phyloP scores from a whole-genome alignment of 75 land plant genomes.

The Cunninghamia lanceolata region DNA sequence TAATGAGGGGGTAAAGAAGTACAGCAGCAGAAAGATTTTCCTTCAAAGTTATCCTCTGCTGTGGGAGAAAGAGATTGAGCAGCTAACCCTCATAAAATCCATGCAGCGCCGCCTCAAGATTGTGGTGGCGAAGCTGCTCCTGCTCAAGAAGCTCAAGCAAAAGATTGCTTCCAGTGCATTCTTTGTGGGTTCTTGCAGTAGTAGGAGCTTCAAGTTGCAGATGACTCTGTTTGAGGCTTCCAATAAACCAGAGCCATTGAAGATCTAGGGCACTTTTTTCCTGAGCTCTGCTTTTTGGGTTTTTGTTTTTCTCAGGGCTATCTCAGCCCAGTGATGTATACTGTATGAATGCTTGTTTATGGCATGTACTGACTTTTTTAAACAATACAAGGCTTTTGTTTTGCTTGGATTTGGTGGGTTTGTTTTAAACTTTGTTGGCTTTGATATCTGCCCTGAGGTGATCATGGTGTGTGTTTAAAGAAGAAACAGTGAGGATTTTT shows the following conservation, averaged over 20 bases:
- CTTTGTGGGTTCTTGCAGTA: background rate
- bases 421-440: no score
- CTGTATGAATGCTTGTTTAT: background rate
- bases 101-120: background rate
- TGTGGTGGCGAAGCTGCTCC: slow-evolving; percentile 13
- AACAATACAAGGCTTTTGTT: background rate
- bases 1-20: background rate
- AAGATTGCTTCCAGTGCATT: slow-evolving; percentile 14
- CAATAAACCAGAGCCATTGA: background rate
- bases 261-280: background rate
- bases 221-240: background rate
- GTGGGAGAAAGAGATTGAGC: slow-evolving; percentile 19
- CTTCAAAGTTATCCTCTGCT: slow-evolving; percentile 52
- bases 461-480: no score
- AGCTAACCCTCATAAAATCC: background rate
- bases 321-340: background rate
- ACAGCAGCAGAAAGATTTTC: slow-evolving; percentile 40
- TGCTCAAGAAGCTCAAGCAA: slow-evolving; percentile 32
- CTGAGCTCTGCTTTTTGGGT: background rate
- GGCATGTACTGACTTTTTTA: background rate
- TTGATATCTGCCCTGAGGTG: no score
- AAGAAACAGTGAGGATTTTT: no score
- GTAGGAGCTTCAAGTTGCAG: background rate
- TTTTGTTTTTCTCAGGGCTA: background rate
- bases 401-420: slow-evolving; percentile 32